Percentiles rank a stretch among this genome's conserved stretches.
Conservation (phyloP, 306 rosid genomes). For the Trifolium fragiferum region DNA sequence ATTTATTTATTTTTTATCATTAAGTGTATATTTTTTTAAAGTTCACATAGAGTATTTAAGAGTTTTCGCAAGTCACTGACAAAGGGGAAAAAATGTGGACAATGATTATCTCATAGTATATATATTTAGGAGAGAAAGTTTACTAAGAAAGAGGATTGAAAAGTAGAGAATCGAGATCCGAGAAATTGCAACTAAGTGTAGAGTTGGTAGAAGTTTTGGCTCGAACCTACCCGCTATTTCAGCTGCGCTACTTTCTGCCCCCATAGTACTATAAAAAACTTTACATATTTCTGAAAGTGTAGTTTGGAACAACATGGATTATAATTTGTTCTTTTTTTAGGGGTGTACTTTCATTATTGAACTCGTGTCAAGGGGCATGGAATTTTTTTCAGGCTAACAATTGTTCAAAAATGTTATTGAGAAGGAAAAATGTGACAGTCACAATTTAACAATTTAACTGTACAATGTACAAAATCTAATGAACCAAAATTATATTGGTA, state of each 20-base stretch:
- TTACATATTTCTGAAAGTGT: neutral
- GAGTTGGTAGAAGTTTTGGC: neutral
- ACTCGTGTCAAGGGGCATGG: too few species aligned
- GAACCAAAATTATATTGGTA: conserved; percentile 25
- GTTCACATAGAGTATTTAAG: conserved; percentile 12
- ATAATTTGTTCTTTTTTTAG: too few species aligned
- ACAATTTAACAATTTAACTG: conserved; percentile 28
- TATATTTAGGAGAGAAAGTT: too few species aligned
- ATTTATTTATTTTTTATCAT: neutral
- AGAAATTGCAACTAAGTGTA: neutral
- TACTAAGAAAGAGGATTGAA: too few species aligned
- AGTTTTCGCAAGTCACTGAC: neutral
- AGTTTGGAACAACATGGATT: too few species aligned
- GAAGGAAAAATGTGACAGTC: conserved; percentile 3
- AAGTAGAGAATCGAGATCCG: too few species aligned
- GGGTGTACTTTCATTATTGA: too few species aligned
- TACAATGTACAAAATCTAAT: conserved; percentile 30
- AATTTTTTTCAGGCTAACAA: conserved; percentile 3
- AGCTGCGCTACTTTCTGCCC: too few species aligned
- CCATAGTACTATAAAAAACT: too few species aligned
- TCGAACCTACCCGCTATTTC: too few species aligned
- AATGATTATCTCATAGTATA: too few species aligned
- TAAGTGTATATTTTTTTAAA: conserved; percentile 18
- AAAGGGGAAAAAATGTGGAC: neutral
- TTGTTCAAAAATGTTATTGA: neutral